Conservation (phyloP, 2,329 filamentous ascomycete species). For the Colletotrichum sp. region DNA sequence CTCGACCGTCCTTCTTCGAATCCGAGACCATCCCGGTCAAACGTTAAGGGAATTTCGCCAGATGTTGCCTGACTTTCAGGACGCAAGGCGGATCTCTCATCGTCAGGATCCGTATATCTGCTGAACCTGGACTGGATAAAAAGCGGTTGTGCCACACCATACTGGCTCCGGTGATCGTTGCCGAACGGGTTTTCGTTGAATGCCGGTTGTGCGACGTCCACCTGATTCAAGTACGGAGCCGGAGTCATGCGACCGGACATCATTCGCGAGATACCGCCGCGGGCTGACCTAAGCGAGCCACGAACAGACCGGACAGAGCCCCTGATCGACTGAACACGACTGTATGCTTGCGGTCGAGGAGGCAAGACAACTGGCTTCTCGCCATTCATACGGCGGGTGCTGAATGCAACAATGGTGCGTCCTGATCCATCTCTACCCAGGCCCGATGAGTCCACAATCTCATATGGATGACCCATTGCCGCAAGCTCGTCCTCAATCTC, state of each 20-base stretch:
- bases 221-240: not conserved
- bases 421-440: conserved; percentile 8
- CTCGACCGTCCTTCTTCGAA: not conserved
- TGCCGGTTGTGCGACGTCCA: not conserved
- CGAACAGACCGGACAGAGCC: conserved; percentile 9
- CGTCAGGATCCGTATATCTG: conserved; percentile 6
- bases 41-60: conserved; percentile 7
- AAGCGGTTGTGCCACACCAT: conserved; percentile 2
- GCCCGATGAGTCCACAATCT: conserved; percentile 13
- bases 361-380: conserved; percentile 1
- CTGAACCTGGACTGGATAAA: conserved; percentile 15
- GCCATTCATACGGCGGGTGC: conserved; percentile 2
- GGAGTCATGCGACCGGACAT: not conserved
- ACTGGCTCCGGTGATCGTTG: not conserved
- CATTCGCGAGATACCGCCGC: not conserved
- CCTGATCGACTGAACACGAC: conserved; percentile 1
- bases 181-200: not conserved
- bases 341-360: conserved; percentile 2
- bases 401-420: conserved; percentile 12
- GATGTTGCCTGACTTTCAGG: conserved; percentile 10
- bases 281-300: not conserved
- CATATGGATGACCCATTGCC: conserved; percentile 8
- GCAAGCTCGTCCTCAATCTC: conserved; percentile 10
- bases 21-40: conserved; percentile 4
- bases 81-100: not conserved